phyloP scores from a whole-genome alignment of 495 filamentous ascomycete genomes.

The Bryoglossum gracile region DNA sequence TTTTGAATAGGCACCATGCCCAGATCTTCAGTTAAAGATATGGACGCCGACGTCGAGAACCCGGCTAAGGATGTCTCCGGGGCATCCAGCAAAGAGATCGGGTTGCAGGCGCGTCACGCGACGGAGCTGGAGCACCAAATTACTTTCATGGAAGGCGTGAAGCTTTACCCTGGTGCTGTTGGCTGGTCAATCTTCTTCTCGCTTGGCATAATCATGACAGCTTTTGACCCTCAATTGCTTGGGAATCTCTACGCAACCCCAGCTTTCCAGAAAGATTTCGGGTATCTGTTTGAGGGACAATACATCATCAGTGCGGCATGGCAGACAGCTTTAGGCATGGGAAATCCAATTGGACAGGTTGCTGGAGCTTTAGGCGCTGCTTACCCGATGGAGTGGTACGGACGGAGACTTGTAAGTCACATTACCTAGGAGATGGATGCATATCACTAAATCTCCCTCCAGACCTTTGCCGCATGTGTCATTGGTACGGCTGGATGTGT shows the following conservation, averaged over 20 bases:
- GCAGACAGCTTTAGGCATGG: conserved; percentile 20
- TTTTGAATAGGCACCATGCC: too few species aligned
- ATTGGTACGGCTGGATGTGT: conserved; percentile 38
- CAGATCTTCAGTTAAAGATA: too few species aligned
- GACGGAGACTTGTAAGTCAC: too few species aligned
- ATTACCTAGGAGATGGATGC: too few species aligned
- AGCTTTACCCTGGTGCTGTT: conserved; percentile 33
- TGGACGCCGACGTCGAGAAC: too few species aligned
- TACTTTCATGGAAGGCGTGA: conserved; percentile 24
- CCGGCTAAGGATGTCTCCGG: too few species aligned
- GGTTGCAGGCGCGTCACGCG: too few species aligned
- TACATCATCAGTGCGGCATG: conserved; percentile 35
- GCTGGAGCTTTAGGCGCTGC: conserved; percentile 40
- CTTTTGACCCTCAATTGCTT: conserved; percentile 34
- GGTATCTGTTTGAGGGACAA: conserved; percentile 26
- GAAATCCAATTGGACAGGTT: conserved; percentile 23
- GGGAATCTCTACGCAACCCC: conserved; percentile 32
- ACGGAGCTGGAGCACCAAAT: conserved; percentile 25
- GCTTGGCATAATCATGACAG: conserved; percentile 38
- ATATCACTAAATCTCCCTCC: too few species aligned
- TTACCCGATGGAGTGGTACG: conserved; percentile 37
- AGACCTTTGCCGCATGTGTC: conserved; percentile 23
- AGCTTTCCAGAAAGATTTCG: conserved; percentile 28
- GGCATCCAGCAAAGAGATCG: too few species aligned
- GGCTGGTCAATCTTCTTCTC: conserved; percentile 29